Evolutionary conservation across 805 yeast genomes (phyloP).

Genomic region (Ogataea ganodermae): DNA sequence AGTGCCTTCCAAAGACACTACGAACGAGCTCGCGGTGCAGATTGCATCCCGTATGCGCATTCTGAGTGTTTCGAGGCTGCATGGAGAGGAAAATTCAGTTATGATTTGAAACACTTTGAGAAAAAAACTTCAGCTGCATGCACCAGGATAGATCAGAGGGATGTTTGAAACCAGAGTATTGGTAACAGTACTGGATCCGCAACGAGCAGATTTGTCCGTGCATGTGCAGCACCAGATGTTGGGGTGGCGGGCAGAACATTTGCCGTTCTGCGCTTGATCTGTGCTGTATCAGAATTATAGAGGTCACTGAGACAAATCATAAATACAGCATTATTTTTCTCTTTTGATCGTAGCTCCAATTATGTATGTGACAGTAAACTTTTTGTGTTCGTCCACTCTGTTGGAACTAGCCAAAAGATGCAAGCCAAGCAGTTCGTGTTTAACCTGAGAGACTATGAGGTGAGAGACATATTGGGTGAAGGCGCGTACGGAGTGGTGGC

Average conservation of each 20-base stretch:
- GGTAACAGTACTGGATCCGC: background rate
- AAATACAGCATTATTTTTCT: conserved; percentile 1
- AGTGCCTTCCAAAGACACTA: background rate
- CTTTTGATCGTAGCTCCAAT: too few relatives aligned
- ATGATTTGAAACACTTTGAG: background rate
- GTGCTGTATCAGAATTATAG: conserved; percentile 13
- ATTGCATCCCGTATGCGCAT: background rate
- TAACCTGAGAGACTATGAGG: conserved; percentile 62
- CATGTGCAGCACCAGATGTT: background rate
- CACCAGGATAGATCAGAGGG: background rate
- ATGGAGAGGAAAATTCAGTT: background rate
- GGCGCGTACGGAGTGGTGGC: conserved; percentile 85
- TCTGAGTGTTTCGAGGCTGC: background rate
- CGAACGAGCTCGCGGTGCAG: background rate
- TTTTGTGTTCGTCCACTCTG: too few relatives aligned
- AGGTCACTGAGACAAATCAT: conserved; percentile 9
- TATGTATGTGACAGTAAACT: too few relatives aligned
- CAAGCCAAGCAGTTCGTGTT: conserved; percentile 51
- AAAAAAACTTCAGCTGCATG: background rate
- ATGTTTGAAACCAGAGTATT: background rate
- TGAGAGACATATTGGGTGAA: conserved; percentile 66
- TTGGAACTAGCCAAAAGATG: conserved; percentile 15
- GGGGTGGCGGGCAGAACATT: background rate
- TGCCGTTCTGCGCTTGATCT: too few relatives aligned
- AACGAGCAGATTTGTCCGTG: background rate